These are phyloP conservation scores for Ophiostoma australiae DNA, from an alignment of 2,329 filamentous ascomycete genomes.

Conservation along the genomic window DNA sequence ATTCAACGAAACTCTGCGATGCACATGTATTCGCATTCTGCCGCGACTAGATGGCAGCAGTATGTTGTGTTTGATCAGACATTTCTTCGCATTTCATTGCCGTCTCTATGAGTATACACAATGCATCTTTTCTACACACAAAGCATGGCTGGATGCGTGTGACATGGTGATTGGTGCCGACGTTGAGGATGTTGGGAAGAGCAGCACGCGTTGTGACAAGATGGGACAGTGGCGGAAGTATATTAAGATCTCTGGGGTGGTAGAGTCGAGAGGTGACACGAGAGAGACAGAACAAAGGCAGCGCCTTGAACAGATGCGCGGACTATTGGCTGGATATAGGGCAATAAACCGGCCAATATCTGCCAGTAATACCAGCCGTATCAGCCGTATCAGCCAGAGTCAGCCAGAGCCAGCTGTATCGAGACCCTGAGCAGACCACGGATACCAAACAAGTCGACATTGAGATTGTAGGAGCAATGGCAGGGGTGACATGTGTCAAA, in stretches of 20 bases:
- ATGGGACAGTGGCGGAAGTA: not conserved
- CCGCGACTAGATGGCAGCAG: not conserved
- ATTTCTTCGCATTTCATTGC: not conserved
- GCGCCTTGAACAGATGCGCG: not conserved
- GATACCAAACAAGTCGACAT: not conserved
- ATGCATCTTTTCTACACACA: not conserved
- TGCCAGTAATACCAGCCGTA: too few species aligned
- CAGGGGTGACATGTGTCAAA: not conserved
- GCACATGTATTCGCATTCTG: not conserved
- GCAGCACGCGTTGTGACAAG: constrained; percentile 5
- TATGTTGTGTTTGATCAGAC: not conserved
- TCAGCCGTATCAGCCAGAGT: too few species aligned
- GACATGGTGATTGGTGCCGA: not conserved
- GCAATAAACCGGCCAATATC: not conserved
- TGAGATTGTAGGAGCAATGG: not conserved
- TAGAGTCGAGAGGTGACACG: not conserved
- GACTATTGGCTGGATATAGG: not conserved
- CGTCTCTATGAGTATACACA: constrained; percentile 15
- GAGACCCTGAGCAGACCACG: not conserved
- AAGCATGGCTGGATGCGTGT: not conserved
- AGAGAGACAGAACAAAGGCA: not conserved
- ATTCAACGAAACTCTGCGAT: not conserved
- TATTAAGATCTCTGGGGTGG: too few species aligned
- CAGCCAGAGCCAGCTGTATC: not conserved
- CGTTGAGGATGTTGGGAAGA: not conserved